Conservation (phyloP, 768 basidiomycete genomes). For the Hypholoma fasciculare region DNA sequence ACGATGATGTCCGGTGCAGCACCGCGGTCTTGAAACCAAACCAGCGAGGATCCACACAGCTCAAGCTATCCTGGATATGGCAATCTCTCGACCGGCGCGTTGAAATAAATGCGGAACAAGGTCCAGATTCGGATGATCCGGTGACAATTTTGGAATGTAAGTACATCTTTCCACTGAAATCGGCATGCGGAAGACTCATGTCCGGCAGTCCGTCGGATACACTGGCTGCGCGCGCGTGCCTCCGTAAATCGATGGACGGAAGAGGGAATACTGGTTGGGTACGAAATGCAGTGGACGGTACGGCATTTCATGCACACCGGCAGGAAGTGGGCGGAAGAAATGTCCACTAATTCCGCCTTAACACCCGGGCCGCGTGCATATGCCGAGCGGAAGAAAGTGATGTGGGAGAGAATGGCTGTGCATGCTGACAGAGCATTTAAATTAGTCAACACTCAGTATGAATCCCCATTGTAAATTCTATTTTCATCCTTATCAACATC, state of each 20-base stretch:
- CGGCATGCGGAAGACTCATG: not conserved
- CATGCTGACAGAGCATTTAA: not conserved
- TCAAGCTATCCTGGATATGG: conserved; percentile 16
- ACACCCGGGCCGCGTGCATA: not conserved
- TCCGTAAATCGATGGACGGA: conserved; percentile 12
- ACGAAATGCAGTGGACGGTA: not conserved
- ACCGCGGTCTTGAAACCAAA: conserved; percentile 14
- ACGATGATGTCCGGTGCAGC: conserved; percentile 12
- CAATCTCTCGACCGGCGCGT: not conserved
- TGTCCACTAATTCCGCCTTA: not conserved
- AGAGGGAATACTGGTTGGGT: conserved; percentile 6
- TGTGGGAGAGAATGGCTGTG: not conserved
- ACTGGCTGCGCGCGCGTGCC: conserved; percentile 17
- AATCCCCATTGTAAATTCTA: not conserved
- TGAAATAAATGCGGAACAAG: not conserved
- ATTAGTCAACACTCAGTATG: not conserved
- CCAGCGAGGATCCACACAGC: conserved; percentile 1
- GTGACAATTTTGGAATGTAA: conserved; percentile 8
- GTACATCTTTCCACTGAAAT: not conserved
- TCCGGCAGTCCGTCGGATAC: conserved; percentile 12
- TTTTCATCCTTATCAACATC: not conserved
- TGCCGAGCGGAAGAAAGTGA: not conserved
- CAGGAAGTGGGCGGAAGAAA: not conserved
- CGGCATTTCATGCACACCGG: not conserved
- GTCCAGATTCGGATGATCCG: not conserved